Conservation (phyloP, 352 stramenopile genomes). For the Globisporangium echinulatum region DNA sequence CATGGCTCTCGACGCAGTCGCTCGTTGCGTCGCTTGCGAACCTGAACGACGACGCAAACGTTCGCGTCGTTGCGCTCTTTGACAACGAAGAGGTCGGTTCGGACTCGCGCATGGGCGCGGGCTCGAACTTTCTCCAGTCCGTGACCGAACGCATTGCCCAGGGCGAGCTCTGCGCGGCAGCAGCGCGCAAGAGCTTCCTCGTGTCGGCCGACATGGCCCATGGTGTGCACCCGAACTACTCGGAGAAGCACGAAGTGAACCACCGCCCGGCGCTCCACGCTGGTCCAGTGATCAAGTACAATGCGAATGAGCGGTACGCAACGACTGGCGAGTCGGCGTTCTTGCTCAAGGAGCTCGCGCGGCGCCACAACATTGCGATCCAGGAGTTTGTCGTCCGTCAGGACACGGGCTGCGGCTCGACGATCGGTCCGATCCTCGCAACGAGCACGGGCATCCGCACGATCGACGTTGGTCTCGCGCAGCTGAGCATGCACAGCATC, state of each 20-base stretch:
- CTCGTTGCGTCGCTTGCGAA: slow-evolving; percentile 76
- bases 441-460: slow-evolving; percentile 93
- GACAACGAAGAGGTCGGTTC: slow-evolving; percentile 98
- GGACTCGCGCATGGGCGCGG: slow-evolving; percentile 79
- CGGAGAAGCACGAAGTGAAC: slow-evolving; percentile 92
- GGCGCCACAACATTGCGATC: slow-evolving; percentile 76
- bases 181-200: slow-evolving; percentile 66
- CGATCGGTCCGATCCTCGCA: slow-evolving; percentile 96
- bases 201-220: slow-evolving; percentile 97
- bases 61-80: slow-evolving; percentile 94
- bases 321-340: slow-evolving; percentile 92
- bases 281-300: slow-evolving; percentile 99
- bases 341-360: slow-evolving; percentile 88
- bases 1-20: slow-evolving; percentile 87
- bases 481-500: slow-evolving; percentile 98
- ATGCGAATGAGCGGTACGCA: slow-evolving; percentile 97
- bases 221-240: slow-evolving; percentile 97
- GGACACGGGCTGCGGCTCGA: slow-evolving; percentile 95
- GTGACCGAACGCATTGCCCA: slow-evolving; percentile 55
- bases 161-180: slow-evolving; percentile 43
- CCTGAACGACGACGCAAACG: slow-evolving; percentile 64
- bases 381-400: slow-evolving; percentile 97
- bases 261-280: slow-evolving; percentile 89
- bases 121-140: slow-evolving; percentile 74
- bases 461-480: slow-evolving; percentile 95